Percentiles rank a stretch among this genome's conserved stretches.
phyloP scores from a whole-genome alignment of 1,284 basidiomycete species.

The Leucoagaricus sp. region DNA sequence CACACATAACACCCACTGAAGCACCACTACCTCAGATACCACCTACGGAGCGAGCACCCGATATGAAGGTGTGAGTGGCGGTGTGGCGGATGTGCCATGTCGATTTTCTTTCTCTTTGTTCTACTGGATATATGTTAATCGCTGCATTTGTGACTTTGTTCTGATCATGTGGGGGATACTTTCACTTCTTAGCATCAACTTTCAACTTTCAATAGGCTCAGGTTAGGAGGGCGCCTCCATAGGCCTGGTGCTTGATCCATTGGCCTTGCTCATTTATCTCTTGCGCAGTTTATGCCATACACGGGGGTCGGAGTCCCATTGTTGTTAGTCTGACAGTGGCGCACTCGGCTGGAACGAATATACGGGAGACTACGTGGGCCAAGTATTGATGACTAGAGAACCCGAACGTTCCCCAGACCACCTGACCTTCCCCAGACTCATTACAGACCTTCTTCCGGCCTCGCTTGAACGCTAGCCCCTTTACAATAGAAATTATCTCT shows the following conservation, averaged over 20 bases:
- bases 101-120: background rate
- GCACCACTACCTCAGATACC: background rate
- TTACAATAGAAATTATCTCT: background rate
- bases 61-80: constrained; percentile 6
- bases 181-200: background rate
- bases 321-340: background rate
- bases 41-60: background rate
- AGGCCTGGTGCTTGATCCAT: background rate
- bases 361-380: background rate
- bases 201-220: too few relatives aligned
- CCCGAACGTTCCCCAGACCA: background rate
- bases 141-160: background rate
- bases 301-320: background rate
- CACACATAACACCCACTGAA: background rate
- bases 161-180: background rate
- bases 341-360: background rate
- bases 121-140: background rate
- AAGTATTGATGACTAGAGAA: background rate
- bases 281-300: background rate
- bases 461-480: background rate
- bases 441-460: background rate
- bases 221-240: too few relatives aligned
- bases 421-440: background rate
- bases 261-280: background rate
- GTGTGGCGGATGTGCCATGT: background rate